Conservation (phyloP, 1,284 basidiomycete species). For the Ganoderma resinaceum region DNA sequence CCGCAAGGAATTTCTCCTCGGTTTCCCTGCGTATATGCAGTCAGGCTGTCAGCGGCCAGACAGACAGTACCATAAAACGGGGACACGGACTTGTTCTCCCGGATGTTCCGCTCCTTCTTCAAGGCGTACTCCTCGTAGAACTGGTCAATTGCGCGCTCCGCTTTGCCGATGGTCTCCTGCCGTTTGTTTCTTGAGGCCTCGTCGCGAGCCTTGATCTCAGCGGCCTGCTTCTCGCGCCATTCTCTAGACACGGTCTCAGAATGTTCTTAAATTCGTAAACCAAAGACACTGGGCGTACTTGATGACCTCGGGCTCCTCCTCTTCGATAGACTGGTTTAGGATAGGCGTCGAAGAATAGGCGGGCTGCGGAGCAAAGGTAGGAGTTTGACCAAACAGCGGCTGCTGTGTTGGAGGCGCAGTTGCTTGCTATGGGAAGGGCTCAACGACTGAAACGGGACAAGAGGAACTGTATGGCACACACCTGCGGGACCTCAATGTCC, state of each 20-base stretch:
- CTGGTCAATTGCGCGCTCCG: slow-evolving; percentile 92
- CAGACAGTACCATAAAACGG: neutral
- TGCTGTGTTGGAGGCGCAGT: slow-evolving; percentile 26
- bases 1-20: slow-evolving; percentile 83
- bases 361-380: slow-evolving; percentile 75
- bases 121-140: slow-evolving; percentile 96
- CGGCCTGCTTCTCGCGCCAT: slow-evolving; percentile 90
- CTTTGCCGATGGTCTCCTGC: slow-evolving; percentile 88
- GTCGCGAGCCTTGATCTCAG: slow-evolving; percentile 83
- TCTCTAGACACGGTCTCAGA: slow-evolving; percentile 51
- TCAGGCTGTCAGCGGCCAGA: slow-evolving; percentile 2
- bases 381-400: slow-evolving; percentile 56
- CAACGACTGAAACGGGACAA: neutral
- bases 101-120: slow-evolving; percentile 93
- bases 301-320: slow-evolving; percentile 92
- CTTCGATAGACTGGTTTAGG: slow-evolving; percentile 69
- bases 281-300: slow-evolving; percentile 53
- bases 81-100: slow-evolving; percentile 93
- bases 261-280: neutral
- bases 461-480: slow-evolving; percentile 41
- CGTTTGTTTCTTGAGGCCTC: slow-evolving; percentile 82
- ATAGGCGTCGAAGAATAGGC: slow-evolving; percentile 76
- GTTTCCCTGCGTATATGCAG: slow-evolving; percentile 67
- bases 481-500: slow-evolving; percentile 73
- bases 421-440: neutral